Percentiles rank a stretch among this genome's conserved stretches.
These are phyloP conservation scores for Hyphodiscus hymeniophilus DNA, from an alignment of 495 filamentous ascomycete species.

Conservation along the genomic window DNA sequence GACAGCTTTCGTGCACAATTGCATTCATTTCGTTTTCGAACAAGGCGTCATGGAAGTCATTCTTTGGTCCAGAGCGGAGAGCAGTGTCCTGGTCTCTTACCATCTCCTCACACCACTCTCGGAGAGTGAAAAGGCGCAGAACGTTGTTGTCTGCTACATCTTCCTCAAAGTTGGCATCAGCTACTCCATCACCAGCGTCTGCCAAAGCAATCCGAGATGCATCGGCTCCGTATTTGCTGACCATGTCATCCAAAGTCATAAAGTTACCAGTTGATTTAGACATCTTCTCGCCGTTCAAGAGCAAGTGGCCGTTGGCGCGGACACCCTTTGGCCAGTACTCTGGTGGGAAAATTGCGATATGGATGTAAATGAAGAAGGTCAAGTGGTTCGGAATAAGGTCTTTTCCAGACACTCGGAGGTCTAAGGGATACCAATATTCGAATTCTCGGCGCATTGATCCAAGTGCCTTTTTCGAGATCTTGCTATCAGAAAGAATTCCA, in stretches of 20 bases:
- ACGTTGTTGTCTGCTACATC: constrained; percentile 86
- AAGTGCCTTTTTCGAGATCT: constrained; percentile 62
- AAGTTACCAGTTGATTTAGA: constrained; percentile 94
- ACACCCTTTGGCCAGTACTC: constrained; percentile 82
- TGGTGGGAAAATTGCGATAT: constrained; percentile 77
- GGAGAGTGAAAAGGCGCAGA: constrained; percentile 73
- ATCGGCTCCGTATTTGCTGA: constrained; percentile 91
- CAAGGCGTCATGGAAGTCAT: constrained; percentile 75
- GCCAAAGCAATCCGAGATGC: constrained; percentile 86
- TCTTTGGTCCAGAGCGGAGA: constrained; percentile 64
- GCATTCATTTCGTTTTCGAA: constrained; percentile 92
- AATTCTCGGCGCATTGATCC: constrained; percentile 80
- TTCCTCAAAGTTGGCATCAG: constrained; percentile 97
- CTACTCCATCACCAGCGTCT: constrained; percentile 88
- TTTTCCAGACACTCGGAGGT: constrained; percentile 76
- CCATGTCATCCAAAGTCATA: constrained; percentile 77
- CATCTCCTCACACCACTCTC: constrained; percentile 88
- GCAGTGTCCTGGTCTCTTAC: constrained; percentile 51
- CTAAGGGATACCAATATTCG: constrained; percentile 94
- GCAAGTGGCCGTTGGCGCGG: constrained; percentile 83
- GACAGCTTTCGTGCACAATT: constrained; percentile 64
- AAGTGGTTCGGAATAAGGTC: constrained; percentile 85
- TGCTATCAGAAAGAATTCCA: constrained; percentile 51
- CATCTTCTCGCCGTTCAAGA: constrained; percentile 97
- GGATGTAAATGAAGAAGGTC: constrained; percentile 95